Percentiles rank a stretch among this genome's conserved stretches.
Evolutionary conservation across 169 alveolate genomes (phyloP).

Genomic region (Plasmodium coatneyi): DNA sequence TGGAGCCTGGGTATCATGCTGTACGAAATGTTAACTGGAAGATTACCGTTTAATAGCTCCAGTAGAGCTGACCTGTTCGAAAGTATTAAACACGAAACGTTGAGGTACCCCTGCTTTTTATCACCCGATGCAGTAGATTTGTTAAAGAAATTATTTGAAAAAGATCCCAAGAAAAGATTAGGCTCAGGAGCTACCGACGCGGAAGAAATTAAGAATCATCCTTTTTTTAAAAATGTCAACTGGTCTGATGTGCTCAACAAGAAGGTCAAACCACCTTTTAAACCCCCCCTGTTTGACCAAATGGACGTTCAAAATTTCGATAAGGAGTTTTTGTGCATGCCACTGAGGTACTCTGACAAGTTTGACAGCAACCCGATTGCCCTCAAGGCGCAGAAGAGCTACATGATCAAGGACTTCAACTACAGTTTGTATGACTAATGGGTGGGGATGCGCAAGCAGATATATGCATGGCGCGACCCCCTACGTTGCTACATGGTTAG

Average conservation of each 20-base stretch:
- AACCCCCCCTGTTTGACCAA: conserved; percentile 79
- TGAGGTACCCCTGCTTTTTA: conserved; percentile 77
- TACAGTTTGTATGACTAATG: conserved; percentile 25
- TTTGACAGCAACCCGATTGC: background rate
- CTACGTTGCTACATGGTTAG: background rate
- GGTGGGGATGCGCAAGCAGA: background rate
- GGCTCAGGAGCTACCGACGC: conserved; percentile 85
- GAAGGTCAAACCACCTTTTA: conserved; percentile 84
- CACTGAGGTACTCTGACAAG: conserved; percentile 37
- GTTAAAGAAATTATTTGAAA: conserved; percentile 84
- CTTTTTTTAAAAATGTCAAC: conserved; percentile 86
- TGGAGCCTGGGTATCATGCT: conserved; percentile 89
- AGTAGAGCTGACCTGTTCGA: conserved; percentile 80
- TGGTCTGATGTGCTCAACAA: conserved; percentile 82
- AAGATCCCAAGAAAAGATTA: conserved; percentile 87
- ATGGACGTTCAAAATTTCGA: conserved; percentile 80
- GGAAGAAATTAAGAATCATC: conserved; percentile 85
- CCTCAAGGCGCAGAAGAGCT: background rate
- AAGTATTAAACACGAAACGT: conserved; percentile 80
- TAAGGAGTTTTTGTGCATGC: conserved; percentile 54
- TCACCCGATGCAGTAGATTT: conserved; percentile 82
- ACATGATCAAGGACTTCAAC: conserved; percentile 22
- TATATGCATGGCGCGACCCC: background rate
- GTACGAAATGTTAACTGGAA: conserved; percentile 90
- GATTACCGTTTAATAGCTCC: conserved; percentile 88